Evolutionary conservation across 768 basidiomycete genomes (phyloP).

Genomic region (Tulasnella sp.): DNA sequence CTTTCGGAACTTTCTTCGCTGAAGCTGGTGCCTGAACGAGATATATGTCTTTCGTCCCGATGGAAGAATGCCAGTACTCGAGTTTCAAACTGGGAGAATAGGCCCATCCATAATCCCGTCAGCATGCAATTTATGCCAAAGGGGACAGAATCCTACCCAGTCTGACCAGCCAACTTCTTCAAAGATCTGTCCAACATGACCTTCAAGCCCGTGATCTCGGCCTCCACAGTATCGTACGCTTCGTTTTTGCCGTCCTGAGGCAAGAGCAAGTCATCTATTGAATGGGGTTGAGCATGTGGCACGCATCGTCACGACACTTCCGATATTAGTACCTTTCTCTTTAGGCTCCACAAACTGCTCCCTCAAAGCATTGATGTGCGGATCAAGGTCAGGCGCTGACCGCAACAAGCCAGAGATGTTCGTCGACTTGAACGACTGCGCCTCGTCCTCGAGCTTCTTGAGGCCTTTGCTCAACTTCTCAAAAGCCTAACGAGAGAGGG

Average conservation of each 20-base stretch:
- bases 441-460: constrained; percentile 49
- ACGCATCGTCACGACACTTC: no score
- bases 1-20: constrained; percentile 60
- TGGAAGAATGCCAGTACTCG: constrained; percentile 66
- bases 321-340: constrained; percentile 30
- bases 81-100: constrained; percentile 39
- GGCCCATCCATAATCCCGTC: not conserved
- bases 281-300: not conserved
- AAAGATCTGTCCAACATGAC: constrained; percentile 59
- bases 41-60: constrained; percentile 91
- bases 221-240: constrained; percentile 68
- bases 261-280: constrained; percentile 49
- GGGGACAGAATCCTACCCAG: constrained; percentile 44
- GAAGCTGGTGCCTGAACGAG: constrained; percentile 63
- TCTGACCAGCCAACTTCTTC: constrained; percentile 54
- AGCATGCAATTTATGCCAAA: not conserved
- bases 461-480: constrained; percentile 63
- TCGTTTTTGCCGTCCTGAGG: constrained; percentile 82
- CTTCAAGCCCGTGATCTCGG: constrained; percentile 65
- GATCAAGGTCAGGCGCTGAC: constrained; percentile 68
- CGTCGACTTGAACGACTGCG: constrained; percentile 68
- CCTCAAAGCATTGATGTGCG: constrained; percentile 64
- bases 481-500: constrained; percentile 49
- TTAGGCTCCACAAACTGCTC: constrained; percentile 58
- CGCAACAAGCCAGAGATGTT: constrained; percentile 69